These are phyloP conservation scores for Hypoxylon sp. DNA, from an alignment of 2,329 filamentous ascomycete genomes.

Conservation along the genomic window DNA sequence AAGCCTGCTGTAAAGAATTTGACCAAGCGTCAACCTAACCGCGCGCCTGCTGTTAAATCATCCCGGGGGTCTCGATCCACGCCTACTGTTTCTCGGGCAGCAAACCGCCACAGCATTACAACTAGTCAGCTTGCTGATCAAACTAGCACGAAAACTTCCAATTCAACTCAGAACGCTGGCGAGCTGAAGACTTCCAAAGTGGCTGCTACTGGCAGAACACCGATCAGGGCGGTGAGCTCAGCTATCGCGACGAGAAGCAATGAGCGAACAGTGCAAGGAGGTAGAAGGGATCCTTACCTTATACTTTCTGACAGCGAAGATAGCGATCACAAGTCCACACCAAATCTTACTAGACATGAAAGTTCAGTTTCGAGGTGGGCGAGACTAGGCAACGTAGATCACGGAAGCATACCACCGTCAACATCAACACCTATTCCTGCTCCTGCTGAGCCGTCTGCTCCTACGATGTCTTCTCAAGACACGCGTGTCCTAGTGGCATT, in stretches of 20 bases:
- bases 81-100: conserved; percentile 1
- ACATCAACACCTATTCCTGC: background rate
- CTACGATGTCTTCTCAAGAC: background rate
- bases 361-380: background rate
- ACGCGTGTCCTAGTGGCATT: background rate
- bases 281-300: conserved; percentile 46
- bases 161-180: background rate
- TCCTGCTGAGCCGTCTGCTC: background rate
- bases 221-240: background rate
- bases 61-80: conserved; percentile 7
- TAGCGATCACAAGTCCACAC: background rate
- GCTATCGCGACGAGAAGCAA: background rate
- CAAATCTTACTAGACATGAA: background rate
- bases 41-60: conserved; percentile 20
- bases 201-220: background rate
- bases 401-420: background rate
- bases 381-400: background rate
- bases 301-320: conserved; percentile 48
- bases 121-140: background rate
- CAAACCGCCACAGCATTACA: background rate
- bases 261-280: background rate
- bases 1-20: conserved; percentile 30
- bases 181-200: background rate
- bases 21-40: conserved; percentile 6
- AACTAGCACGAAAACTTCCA: background rate